Evolutionary conservation across 192 early-diverging fungal species (phyloP), one percentile per base, ranked within the genome.

Genomic region (Gonapodya prolifera): DNA sequence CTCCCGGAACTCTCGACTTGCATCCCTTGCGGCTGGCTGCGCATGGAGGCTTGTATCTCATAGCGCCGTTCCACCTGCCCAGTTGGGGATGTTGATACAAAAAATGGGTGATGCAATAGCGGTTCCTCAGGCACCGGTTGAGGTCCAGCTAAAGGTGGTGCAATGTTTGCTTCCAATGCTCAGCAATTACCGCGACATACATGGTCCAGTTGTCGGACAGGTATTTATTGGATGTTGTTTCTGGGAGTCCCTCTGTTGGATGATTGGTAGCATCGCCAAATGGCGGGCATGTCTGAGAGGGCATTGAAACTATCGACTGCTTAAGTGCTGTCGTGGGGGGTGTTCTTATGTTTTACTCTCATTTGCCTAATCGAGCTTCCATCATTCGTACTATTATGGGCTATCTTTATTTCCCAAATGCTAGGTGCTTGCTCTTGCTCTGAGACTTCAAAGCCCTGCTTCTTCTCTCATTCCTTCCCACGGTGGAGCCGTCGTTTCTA

Each of bases 101-200:
- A 89, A 90, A 1, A 84, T 96, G 33, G 91, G 88, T 33, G 86
- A 93, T 45, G 88, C 92, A 30, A 85, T 89, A 70, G 81, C 82
- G 0, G 86, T 89, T 75, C 45, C 45, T 16, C 45, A 61, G 45
- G 45, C 45, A 23, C 88, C 89, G 28, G 85, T 92, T 2, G 96
- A 98, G 34, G 89, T 96, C 30, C 97, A 99, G 80, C 83, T 99
- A 35, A 98, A 96, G 78, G 89, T 95, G 17, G 83, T 99, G 45
- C 97, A 99, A 80, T 95, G 92, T 13, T 85, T 99, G 2, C 79
- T 96, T 33, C 95, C 97, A 1, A 84, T 99, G 32, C 85, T 96
- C 16, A 92, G 90, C 17, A 91, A 92, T 75, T 98, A 98, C 78
- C 79, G 85, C 28, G 78, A 79, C 70, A 88, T 99, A n/a, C 89